Evolutionary conservation across 2,329 filamentous ascomycete genomes (phyloP).

Genomic region (Pseudogymnoascus sp.): DNA sequence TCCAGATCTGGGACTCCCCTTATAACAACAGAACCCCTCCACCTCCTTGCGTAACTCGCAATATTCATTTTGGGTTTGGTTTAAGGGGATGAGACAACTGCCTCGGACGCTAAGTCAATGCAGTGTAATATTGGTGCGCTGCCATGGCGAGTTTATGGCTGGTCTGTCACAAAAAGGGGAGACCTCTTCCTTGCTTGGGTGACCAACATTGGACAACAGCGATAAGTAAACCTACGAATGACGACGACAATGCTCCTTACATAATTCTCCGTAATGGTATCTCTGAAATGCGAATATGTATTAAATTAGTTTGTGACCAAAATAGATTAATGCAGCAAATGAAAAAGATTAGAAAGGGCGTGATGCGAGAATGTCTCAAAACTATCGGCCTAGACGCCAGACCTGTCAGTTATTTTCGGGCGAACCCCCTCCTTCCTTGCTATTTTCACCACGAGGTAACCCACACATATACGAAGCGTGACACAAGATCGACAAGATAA

Average conservation of each 20-base stretch:
- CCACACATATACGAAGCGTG: background rate
- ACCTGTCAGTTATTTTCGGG: slow-evolving; percentile 2
- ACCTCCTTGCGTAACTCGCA: background rate
- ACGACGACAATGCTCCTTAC: background rate
- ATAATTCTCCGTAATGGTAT: background rate
- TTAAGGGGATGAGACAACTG: background rate
- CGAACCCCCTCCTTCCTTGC: background rate
- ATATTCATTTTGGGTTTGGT: background rate
- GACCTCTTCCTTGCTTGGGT: background rate
- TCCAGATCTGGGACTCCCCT: background rate
- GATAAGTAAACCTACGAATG: background rate
- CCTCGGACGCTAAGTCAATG: background rate
- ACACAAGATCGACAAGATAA: background rate
- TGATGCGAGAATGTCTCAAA: background rate
- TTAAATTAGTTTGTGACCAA: background rate
- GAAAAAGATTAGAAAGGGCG: background rate
- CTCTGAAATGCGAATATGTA: background rate
- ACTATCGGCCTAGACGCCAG: background rate
- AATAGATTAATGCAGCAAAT: background rate
- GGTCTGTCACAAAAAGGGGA: background rate
- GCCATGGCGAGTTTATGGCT: background rate
- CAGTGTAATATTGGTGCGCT: background rate
- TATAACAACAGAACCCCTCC: background rate
- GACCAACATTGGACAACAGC: background rate
- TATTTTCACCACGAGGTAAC: slow-evolving; percentile 1